Evolutionary conservation across 2,329 filamentous ascomycete species (phyloP).

Genomic region (Pyricularia grisea): DNA sequence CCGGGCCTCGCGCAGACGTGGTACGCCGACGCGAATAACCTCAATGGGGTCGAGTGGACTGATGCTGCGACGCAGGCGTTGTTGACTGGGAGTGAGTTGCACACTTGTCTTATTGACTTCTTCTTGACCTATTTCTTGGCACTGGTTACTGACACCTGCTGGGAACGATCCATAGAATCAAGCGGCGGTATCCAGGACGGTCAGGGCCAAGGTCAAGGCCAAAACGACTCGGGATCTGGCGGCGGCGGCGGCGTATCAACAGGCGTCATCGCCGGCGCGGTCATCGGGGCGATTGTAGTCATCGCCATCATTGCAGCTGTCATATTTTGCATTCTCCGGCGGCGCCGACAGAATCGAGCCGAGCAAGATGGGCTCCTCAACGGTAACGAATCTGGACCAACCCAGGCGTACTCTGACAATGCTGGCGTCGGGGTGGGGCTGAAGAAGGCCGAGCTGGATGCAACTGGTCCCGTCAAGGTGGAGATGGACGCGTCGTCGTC

Average conservation of each 20-base stretch:
- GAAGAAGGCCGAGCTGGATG: neutral
- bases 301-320: slow-evolving; percentile 52
- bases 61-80: neutral
- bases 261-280: slow-evolving; percentile 61
- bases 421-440: too few relatives aligned
- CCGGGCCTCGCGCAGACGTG: slow-evolving; percentile 18
- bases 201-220: neutral
- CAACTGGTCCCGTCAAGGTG: neutral
- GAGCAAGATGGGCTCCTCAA: neutral
- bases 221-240: slow-evolving; percentile 27
- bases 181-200: neutral
- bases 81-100: neutral
- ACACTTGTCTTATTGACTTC: neutral
- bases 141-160: neutral
- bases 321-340: slow-evolving; percentile 58
- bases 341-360: slow-evolving; percentile 37
- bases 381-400: neutral
- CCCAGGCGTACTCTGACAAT: neutral
- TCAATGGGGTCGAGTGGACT: neutral
- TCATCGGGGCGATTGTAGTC: slow-evolving; percentile 80
- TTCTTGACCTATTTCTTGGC: neutral
- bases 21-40: slow-evolving; percentile 18
- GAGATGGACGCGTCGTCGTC: neutral
- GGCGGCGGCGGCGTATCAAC: neutral
- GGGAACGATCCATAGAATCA: neutral